Base-by-base conservation (phyloP, 805 yeast species). In the Millerozyma miso region DNA sequence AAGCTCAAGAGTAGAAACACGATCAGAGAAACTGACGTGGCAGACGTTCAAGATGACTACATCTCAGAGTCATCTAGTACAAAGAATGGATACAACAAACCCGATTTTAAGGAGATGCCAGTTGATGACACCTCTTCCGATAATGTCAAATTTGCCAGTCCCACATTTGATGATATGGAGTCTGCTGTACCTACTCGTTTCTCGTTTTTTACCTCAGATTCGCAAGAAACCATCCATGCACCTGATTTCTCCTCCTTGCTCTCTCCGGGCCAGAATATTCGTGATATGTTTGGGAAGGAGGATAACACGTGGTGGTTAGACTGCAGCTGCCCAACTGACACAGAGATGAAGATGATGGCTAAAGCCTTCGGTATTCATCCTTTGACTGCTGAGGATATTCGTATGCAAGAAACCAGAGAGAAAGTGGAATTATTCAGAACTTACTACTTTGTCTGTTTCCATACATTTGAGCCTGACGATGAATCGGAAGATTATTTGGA, bases 361-460 rank as follows among this genome's bases (percentile, higher is more conserved):
- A 90, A 90, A 55, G 93, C 97, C 0, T 91, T 91, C 63, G 96
- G 97, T 7, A 88, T 91, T 66, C 99, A 91, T 71, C 99, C 99
- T 23, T 81, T 91, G 72, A 91, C 99, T 0, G 89, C 97, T 1
- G 99, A 91, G 68, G 99, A 91, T 81, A 90, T 91, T 50, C 73
- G 96, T 44, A 86, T 88, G 80, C 96, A 90, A 67, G 99, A 91
- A 68, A 80, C 96, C 18, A 89, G 99, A 67, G 99, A 91, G 69
- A 91, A 91, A 65, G 97, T 91, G 23, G 99, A 91, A 66, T 71
- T 91, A 48, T 91, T 91, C 75, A 80, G 81, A 54, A 79, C 80
- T 51, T 91, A 91, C 65, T 91, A 93, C 65, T 89, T 93, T 70
- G 96, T 93, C 34, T 87, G 96, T 75, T 93, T 93, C 79, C 97